Conservation (phyloP, 139 green algal genomes). For the Chlorella vulgaris region DNA sequence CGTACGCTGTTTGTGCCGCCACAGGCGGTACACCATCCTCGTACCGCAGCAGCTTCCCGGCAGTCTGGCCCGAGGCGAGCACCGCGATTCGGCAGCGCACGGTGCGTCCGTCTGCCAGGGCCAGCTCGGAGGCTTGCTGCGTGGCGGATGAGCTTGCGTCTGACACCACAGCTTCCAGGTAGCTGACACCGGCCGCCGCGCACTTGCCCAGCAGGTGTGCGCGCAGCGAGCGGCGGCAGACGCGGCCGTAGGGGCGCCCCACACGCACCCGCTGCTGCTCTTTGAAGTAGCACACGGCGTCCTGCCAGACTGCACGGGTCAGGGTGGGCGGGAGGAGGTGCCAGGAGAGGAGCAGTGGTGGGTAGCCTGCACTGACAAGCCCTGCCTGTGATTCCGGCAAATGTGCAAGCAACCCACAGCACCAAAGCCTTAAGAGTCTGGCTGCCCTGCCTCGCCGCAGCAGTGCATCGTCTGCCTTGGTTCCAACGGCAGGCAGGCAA, state of each 20-base stretch:
- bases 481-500: too few relatives aligned
- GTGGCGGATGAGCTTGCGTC: conserved; percentile 47
- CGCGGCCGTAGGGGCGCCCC: conserved; percentile 86
- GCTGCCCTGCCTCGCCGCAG: too few relatives aligned
- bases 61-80: conserved; percentile 83
- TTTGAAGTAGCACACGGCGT: conserved; percentile 88
- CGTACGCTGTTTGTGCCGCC: conserved; percentile 95
- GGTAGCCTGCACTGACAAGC: not conserved
- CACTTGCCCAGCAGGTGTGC: conserved; percentile 59
- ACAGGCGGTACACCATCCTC: conserved; percentile 63
- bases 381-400: not conserved
- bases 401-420: too few relatives aligned
- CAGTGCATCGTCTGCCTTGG: too few relatives aligned
- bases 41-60: conserved; percentile 74
- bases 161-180: conserved; percentile 62
- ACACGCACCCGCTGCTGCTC: conserved; percentile 71
- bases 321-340: not conserved
- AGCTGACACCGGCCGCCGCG: conserved; percentile 63
- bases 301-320: conserved; percentile 36
- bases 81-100: conserved; percentile 55
- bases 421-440: too few relatives aligned
- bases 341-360: not conserved
- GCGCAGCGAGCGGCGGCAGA: conserved; percentile 66
- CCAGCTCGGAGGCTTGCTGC: conserved; percentile 1
- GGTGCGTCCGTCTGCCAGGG: conserved; percentile 22